A percentile compares a stretch with the other conserved stretches of the same genome.
These are phyloP conservation scores for Auricularia sp. DNA, from an alignment of 768 basidiomycete species.

Conservation along the genomic window DNA sequence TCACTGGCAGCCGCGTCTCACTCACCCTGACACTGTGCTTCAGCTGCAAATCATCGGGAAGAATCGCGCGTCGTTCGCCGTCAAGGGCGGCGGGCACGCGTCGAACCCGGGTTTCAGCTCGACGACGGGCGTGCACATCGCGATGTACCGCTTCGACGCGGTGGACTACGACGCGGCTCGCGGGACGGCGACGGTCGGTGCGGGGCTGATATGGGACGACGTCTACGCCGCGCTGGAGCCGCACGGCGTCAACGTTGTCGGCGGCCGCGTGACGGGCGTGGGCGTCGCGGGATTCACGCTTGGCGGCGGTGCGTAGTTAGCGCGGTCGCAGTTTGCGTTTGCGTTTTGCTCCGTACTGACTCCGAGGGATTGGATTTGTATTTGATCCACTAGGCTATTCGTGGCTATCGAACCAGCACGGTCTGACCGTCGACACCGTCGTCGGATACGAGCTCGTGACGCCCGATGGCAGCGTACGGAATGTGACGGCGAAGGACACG, in stretches of 20 bases:
- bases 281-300: slow-evolving; percentile 47
- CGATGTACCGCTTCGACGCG: slow-evolving; percentile 39
- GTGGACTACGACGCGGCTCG: slow-evolving; percentile 11
- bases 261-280: slow-evolving; percentile 47
- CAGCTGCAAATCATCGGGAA: slow-evolving; percentile 1
- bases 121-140: slow-evolving; percentile 48
- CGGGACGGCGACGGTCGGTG: slow-evolving; percentile 19
- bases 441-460: slow-evolving; percentile 46
- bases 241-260: slow-evolving; percentile 43
- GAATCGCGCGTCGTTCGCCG: slow-evolving; percentile 1
- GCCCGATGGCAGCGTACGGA: slow-evolving; percentile 36
- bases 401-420: slow-evolving; percentile 51
- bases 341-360: not conserved
- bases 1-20: not conserved
- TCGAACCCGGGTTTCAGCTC: slow-evolving; percentile 50
- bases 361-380: not conserved
- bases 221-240: slow-evolving; percentile 46
- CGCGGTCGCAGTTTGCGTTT: slow-evolving; percentile 37
- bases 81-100: slow-evolving; percentile 51
- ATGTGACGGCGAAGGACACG: slow-evolving; percentile 23
- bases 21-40: not conserved
- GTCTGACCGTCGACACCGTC: slow-evolving; percentile 46
- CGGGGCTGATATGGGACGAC: slow-evolving; percentile 54
- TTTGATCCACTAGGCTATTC: slow-evolving; percentile 39
- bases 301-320: slow-evolving; percentile 14